Evolutionary conservation across 495 filamentous ascomycete species (phyloP).

Genomic region (Entonaema liquescens): DNA sequence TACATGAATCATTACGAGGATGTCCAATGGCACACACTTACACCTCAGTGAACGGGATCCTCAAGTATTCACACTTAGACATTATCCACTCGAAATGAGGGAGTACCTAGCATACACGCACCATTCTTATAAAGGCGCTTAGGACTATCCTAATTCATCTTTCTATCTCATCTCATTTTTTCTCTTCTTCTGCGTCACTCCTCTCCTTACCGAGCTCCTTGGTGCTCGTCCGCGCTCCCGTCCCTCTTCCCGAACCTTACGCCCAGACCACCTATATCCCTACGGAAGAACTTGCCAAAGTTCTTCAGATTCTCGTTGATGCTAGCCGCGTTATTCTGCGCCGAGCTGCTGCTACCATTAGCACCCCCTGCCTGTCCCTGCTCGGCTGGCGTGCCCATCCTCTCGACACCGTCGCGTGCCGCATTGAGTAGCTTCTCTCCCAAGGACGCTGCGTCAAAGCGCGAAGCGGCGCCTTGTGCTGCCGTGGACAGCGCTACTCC

Average conservation of each 20-base stretch:
- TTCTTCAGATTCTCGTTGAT: slow-evolving; percentile 93
- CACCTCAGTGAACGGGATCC: neutral
- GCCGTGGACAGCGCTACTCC: slow-evolving; percentile 34
- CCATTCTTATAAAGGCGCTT: neutral
- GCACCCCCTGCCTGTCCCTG: slow-evolving; percentile 51
- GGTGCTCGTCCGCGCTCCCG: slow-evolving; percentile 39
- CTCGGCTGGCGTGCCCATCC: slow-evolving; percentile 71
- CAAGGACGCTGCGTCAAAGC: slow-evolving; percentile 81
- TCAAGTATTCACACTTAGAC: neutral
- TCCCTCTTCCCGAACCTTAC: slow-evolving; percentile 70
- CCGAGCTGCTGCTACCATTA: slow-evolving; percentile 66
- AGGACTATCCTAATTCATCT: neutral
- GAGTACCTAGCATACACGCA: neutral
- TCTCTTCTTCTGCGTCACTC: neutral
- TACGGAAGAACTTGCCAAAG: slow-evolving; percentile 93
- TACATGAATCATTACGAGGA: no score
- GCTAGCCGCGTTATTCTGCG: slow-evolving; percentile 59
- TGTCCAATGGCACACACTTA: no score
- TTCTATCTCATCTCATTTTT: neutral
- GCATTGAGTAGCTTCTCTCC: slow-evolving; percentile 80
- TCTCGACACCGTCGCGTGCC: slow-evolving; percentile 89
- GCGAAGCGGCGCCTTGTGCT: slow-evolving; percentile 55
- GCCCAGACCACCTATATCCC: slow-evolving; percentile 86
- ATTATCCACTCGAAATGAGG: neutral
- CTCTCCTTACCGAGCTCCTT: neutral